Base-by-base conservation (phyloP, 2,329 filamentous ascomycete species). In the Ophiocordyceps camponoti-saundersi region DNA sequence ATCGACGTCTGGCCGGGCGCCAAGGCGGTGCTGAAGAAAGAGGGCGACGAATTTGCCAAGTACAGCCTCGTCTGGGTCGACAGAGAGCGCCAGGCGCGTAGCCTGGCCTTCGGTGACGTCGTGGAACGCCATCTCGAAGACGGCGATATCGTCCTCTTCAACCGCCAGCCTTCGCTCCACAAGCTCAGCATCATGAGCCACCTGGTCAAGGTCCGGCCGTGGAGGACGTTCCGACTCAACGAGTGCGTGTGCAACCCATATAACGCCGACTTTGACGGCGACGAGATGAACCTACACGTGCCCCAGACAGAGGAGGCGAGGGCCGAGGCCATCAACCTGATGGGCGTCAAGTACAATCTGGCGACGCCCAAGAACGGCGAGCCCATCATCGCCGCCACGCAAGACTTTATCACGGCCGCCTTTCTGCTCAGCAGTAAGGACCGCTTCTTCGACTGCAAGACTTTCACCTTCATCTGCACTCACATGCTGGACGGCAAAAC, bases 101-200 rank as follows among this genome's bases (percentile, higher is more conserved):
- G 85, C 42, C 73, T 98, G 21, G 72, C 79, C 45, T 76, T 85
- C 56, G 92, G 92, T 15, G 92, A 98, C 61, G 71, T 90, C 40
- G 93, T 98, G 34, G 92, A 98, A 66, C 83, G 92, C 51, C 92
- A 98, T 65, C 79, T 98, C 53, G 81, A 94, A 57, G 87, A 95
- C 58, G 90, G 90, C 49, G 92, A 98, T 64, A 93, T 87, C 54
- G 96, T 98, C 66, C 89, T 98, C 59, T 98, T 98, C 79, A 98
- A 98, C 65, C 92, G 92, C 73, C 92, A 98, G 62, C 92, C 92
- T 1, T 98, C 92, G 36, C 73, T 98, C 58, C 92, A 98, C 74
- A 98, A 98, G 66, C 92, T 98, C 62, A 98, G 92, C 50, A 98
- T 98, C 92, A 98, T 98, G 93, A 92, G 87, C 65, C 92, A 98